Evolutionary conservation across 306 rosid genomes (phyloP).

Genomic region (Boehmeria nivea): DNA sequence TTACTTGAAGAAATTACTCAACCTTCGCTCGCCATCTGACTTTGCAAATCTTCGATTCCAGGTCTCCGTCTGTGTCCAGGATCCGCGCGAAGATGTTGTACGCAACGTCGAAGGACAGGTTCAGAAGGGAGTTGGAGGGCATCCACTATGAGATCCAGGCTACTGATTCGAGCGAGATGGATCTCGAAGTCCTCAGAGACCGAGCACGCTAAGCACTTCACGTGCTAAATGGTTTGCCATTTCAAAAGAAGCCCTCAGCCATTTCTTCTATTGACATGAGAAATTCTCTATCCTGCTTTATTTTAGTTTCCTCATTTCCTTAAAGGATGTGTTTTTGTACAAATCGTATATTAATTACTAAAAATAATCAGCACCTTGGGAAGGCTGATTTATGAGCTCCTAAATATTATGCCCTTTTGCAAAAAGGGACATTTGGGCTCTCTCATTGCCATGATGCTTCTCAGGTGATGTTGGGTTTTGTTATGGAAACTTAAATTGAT

Average conservation of each 20-base stretch:
- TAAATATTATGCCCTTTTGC: no score
- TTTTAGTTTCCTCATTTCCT: conserved; percentile 27
- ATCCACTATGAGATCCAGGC: conserved; percentile 88
- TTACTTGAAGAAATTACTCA: neutral
- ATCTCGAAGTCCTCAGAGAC: conserved; percentile 66
- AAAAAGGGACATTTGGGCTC: no score
- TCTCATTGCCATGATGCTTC: no score
- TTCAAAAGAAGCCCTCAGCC: conserved; percentile 22
- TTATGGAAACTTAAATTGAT: no score
- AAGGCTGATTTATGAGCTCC: no score
- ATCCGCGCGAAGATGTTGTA: conserved; percentile 82
- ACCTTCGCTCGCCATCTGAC: neutral
- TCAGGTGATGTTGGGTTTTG: no score
- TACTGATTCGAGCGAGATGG: conserved; percentile 80
- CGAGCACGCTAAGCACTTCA: conserved; percentile 55
- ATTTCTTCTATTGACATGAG: conserved; percentile 22
- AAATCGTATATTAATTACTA: no score
- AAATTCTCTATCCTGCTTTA: conserved; percentile 22
- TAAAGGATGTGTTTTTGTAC: conserved; percentile 16
- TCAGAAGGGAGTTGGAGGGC: conserved; percentile 73
- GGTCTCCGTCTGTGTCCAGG: conserved; percentile 72
- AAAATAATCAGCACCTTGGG: no score
- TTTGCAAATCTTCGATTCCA: conserved; percentile 14
- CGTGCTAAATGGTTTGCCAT: conserved; percentile 18
- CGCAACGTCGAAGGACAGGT: conserved; percentile 76